phyloP scores from a whole-genome alignment of 1,139 yeast genomes.

The Hyphopichia fennica region DNA sequence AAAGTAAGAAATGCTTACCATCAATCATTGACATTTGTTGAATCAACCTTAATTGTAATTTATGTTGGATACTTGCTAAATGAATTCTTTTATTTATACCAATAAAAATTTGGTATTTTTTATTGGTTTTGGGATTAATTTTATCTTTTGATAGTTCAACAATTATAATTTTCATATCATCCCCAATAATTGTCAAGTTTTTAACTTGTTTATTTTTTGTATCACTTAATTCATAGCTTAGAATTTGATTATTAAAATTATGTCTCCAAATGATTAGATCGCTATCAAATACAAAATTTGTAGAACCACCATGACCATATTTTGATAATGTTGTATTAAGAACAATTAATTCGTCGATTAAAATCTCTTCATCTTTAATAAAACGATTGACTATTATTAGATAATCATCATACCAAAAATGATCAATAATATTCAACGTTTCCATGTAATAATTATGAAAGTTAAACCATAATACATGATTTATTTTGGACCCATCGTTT shows the following conservation, averaged over 20 bases:
- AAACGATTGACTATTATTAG: constrained; percentile 36
- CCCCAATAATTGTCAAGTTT: constrained; percentile 30
- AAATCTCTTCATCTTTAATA: constrained; percentile 15
- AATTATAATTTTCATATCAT: constrained; percentile 30
- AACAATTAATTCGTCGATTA: constrained; percentile 40
- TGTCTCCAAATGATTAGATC: constrained; percentile 45
- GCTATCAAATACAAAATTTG: constrained; percentile 34
- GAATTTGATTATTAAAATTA: constrained; percentile 29
- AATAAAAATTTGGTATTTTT: constrained; percentile 29
- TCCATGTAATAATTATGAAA: constrained; percentile 36
- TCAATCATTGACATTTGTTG: constrained; percentile 27
- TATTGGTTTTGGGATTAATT: constrained; percentile 7
- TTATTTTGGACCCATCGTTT: constrained; percentile 21
- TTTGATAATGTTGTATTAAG: constrained; percentile 33
- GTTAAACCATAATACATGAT: constrained; percentile 44
- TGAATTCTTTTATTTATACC: constrained; percentile 38
- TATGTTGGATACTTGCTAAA: constrained; percentile 30
- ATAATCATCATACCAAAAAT: constrained; percentile 37
- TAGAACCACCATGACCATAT: constrained; percentile 37
- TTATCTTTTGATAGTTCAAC: constrained; percentile 22
- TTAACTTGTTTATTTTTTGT: constrained; percentile 9
- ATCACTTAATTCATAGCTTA: constrained; percentile 22
- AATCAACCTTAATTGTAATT: constrained; percentile 24
- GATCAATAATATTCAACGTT: constrained; percentile 33
- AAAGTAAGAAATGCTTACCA: constrained; percentile 35